These are phyloP conservation scores for Pestalotiopsis sp. DNA, from an alignment of 2,329 filamentous ascomycete species.

Conservation along the genomic window DNA sequence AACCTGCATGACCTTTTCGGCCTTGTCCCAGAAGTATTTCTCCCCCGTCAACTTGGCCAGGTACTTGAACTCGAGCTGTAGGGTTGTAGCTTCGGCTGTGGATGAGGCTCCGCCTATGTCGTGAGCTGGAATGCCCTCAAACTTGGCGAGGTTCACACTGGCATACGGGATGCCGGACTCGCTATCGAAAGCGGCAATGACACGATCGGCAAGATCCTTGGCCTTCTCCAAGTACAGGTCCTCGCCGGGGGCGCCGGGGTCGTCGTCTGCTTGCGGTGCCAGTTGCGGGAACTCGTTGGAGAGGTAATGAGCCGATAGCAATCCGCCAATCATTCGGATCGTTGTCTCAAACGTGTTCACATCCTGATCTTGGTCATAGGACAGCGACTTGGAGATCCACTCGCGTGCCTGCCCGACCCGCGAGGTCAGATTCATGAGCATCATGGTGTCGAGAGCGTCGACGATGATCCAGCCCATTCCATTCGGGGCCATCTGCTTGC, in stretches of 20 bases:
- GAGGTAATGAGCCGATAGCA: slow-evolving; percentile 94
- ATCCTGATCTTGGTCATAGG: slow-evolving; percentile 90
- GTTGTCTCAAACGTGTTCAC: slow-evolving; percentile 98
- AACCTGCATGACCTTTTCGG: slow-evolving; percentile 88
- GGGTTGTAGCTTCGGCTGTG: slow-evolving; percentile 87
- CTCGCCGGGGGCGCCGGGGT: slow-evolving; percentile 74
- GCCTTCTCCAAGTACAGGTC: slow-evolving; percentile 97
- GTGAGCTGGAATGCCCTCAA: slow-evolving; percentile 78
- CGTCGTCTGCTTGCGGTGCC: slow-evolving; percentile 73
- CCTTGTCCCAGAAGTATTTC: slow-evolving; percentile 87
- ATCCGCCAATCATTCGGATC: slow-evolving; percentile 92
- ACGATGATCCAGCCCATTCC: slow-evolving; percentile 98
- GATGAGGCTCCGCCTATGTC: slow-evolving; percentile 86
- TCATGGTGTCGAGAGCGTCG: slow-evolving; percentile 93
- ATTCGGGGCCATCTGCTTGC: slow-evolving; percentile 81
- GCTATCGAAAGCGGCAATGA: slow-evolving; percentile 87
- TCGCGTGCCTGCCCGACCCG: slow-evolving; percentile 82
- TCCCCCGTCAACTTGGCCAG: slow-evolving; percentile 93
- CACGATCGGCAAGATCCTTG: slow-evolving; percentile 84
- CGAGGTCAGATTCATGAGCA: slow-evolving; percentile 95
- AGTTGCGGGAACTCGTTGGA: slow-evolving; percentile 80
- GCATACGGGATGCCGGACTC: slow-evolving; percentile 85
- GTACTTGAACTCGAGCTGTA: slow-evolving; percentile 98
- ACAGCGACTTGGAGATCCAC: slow-evolving; percentile 81
- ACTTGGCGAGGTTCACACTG: slow-evolving; percentile 83